These are phyloP conservation scores for Pichia inconspicua DNA, from an alignment of 1,139 yeast genomes.

Conservation along the genomic window DNA sequence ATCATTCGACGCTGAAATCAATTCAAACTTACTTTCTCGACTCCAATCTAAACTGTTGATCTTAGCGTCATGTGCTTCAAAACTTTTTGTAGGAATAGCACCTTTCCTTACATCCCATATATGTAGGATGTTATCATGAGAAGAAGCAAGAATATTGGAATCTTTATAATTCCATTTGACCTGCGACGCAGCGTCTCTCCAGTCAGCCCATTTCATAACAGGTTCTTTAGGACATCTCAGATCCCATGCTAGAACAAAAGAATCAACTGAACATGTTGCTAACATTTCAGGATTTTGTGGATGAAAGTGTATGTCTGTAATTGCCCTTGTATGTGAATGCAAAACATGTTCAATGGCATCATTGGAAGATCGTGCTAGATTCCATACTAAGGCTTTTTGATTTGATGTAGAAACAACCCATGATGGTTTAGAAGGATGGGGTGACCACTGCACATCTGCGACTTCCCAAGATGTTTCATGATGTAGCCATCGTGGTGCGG, in stretches of 20 bases:
- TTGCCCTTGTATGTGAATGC: conserved; percentile 87
- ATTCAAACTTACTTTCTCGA: conserved; percentile 45
- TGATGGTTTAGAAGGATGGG: conserved; percentile 70
- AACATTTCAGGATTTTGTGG: conserved; percentile 80
- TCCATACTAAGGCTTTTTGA: conserved; percentile 94
- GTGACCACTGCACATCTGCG: conserved; percentile 98
- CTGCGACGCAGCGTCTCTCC: conserved; percentile 92
- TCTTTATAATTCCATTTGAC: conserved; percentile 86
- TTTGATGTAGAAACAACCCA: conserved; percentile 94
- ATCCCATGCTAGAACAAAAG: conserved; percentile 86
- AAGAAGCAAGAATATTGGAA: conserved; percentile 69
- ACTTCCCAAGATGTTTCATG: conserved; percentile 97
- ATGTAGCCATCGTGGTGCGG: conserved; percentile 89
- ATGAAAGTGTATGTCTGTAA: conserved; percentile 91
- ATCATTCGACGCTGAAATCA: conserved; percentile 83
- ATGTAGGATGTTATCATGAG: conserved; percentile 73
- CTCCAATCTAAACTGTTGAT: conserved; percentile 86
- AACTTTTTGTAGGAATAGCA: conserved; percentile 59
- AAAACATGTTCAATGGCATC: conserved; percentile 79
- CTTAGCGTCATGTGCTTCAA: conserved; percentile 72
- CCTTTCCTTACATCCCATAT: conserved; percentile 89
- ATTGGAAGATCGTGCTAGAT: conserved; percentile 64
- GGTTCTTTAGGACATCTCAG: conserved; percentile 71
- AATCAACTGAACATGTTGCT: conserved; percentile 90
- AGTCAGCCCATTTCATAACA: conserved; percentile 74